Evolutionary conservation across 768 basidiomycete genomes (phyloP).

Genomic region (Lactifluus echinatus): DNA sequence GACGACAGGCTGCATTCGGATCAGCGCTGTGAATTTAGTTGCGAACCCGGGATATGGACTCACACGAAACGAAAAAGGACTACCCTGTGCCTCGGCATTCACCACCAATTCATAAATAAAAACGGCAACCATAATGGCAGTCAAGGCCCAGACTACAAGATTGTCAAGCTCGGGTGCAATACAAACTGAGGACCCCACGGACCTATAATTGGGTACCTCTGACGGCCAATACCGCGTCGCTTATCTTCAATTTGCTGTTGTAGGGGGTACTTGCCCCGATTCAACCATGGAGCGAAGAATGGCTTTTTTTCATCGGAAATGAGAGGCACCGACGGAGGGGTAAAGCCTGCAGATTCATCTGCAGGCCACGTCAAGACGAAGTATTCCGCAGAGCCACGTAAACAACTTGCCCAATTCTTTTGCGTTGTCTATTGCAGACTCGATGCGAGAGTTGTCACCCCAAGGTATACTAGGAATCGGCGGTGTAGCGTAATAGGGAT

Average conservation of each 20-base stretch:
- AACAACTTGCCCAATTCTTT: constrained; percentile 9
- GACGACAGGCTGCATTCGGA: constrained; percentile 49
- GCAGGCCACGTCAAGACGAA: neutral
- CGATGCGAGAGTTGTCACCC: neutral
- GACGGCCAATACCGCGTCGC: constrained; percentile 75
- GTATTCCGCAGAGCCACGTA: too few species aligned
- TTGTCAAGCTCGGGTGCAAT: constrained; percentile 12
- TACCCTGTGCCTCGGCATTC: constrained; percentile 69
- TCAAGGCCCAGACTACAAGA: constrained; percentile 50
- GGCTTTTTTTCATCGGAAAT: neutral
- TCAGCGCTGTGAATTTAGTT: neutral
- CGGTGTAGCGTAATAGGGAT: constrained; percentile 9
- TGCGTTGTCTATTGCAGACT: neutral
- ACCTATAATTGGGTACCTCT: constrained; percentile 75
- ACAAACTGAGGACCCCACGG: constrained; percentile 21
- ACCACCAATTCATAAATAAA: constrained; percentile 82
- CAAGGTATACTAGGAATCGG: neutral
- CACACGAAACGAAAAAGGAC: constrained; percentile 79
- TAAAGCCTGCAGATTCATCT: neutral
- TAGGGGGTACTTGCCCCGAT: constrained; percentile 39
- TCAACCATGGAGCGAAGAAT: constrained; percentile 4
- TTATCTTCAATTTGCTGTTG: constrained; percentile 85
- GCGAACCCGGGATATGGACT: constrained; percentile 13
- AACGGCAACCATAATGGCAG: constrained; percentile 58
- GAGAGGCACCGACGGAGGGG: neutral